Percentiles rank a stretch among this genome's conserved stretches.
These are phyloP conservation scores for Botrytis porri DNA, from an alignment of 2,329 filamentous ascomycete genomes.

Conservation along the genomic window DNA sequence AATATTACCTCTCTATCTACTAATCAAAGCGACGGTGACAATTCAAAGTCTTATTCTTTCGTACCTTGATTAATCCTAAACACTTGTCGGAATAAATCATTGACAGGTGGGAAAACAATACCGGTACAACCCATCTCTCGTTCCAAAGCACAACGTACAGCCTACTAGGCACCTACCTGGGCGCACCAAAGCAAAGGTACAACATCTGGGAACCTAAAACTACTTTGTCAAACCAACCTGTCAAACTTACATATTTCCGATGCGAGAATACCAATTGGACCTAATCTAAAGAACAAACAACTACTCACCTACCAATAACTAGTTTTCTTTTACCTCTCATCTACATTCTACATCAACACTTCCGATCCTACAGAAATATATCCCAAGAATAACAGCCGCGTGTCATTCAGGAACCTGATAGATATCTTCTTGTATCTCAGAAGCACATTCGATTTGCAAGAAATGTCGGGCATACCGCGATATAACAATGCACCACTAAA, in stretches of 20 bases:
- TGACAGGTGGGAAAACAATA: background rate
- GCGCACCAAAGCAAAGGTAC: background rate
- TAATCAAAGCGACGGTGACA: background rate
- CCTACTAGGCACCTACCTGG: background rate
- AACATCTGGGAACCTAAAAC: slow-evolving; percentile 6
- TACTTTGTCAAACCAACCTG: slow-evolving; percentile 10
- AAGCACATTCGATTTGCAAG: background rate
- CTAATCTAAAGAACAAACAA: background rate
- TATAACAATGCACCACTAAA: slow-evolving; percentile 59
- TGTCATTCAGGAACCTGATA: background rate
- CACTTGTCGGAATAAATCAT: slow-evolving; percentile 7
- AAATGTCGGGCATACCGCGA: slow-evolving; percentile 61
- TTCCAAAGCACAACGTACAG: slow-evolving; percentile 1
- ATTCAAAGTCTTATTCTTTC: background rate
- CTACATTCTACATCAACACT: background rate
- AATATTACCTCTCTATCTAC: background rate
- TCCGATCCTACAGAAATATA: slow-evolving; percentile 16
- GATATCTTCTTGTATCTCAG: slow-evolving; percentile 1
- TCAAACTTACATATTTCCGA: slow-evolving; percentile 10
- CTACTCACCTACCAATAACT: slow-evolving; percentile 12
- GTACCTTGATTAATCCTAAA: background rate
- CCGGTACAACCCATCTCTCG: background rate
- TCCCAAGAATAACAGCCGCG: background rate
- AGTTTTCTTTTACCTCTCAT: background rate
- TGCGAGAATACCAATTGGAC: background rate